Conservation (phyloP, 371 early-diverging fungal genomes). For the Amoeboaphelidium occidentale region DNA sequence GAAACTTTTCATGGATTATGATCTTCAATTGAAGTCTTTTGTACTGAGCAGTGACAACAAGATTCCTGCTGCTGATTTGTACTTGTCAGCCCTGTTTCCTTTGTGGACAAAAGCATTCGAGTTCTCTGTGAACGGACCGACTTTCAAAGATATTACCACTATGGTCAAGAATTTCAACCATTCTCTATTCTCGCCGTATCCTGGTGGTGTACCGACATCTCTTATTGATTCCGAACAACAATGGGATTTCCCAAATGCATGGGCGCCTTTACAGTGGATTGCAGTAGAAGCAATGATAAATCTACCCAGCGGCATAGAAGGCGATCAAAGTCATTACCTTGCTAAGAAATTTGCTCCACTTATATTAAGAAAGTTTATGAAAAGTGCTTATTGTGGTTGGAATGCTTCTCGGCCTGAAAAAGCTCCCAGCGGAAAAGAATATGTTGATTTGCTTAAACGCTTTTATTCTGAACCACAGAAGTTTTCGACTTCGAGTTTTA, state of each 20-base stretch:
- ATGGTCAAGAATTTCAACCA: slow-evolving; percentile 6
- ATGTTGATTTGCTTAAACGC: too few species aligned
- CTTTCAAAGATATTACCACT: slow-evolving; percentile 1
- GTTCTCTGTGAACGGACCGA: slow-evolving; percentile 2
- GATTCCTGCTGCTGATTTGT: not conserved
- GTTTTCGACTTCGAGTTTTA: too few species aligned
- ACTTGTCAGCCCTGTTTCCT: not conserved
- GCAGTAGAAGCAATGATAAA: slow-evolving; percentile 6
- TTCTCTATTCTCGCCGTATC: slow-evolving; percentile 17
- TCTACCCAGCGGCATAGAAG: not conserved
- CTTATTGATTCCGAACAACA: slow-evolving; percentile 31
- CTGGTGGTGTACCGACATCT: slow-evolving; percentile 43
- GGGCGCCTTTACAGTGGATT: slow-evolving; percentile 29
- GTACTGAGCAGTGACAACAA: not conserved
- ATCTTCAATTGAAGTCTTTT: slow-evolving; percentile 12
- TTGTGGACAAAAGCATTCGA: not conserved
- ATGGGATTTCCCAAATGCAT: slow-evolving; percentile 74
- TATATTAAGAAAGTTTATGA: not conserved
- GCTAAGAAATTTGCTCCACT: not conserved
- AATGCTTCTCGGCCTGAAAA: not conserved
- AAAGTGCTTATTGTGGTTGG: not conserved
- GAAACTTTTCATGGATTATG: slow-evolving; percentile 24
- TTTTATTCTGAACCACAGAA: not conserved
- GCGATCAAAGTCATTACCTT: not conserved
- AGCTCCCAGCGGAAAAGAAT: not conserved